Conservation (phyloP, 2,329 filamentous ascomycete genomes). For the Lachnellula arida region DNA sequence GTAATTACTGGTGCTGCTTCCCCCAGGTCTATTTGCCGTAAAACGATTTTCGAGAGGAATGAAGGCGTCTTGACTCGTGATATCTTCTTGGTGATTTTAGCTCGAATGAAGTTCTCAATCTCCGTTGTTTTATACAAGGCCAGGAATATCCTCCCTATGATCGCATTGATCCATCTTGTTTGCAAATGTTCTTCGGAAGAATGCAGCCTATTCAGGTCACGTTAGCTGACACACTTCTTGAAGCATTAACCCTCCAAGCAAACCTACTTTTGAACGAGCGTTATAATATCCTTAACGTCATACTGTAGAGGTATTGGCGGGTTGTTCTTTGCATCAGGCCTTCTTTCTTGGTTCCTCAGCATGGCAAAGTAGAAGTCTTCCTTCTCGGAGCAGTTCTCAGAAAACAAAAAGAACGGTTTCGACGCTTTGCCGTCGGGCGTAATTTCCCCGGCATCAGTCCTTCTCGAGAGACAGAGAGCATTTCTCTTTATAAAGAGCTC, state of each 20-base stretch:
- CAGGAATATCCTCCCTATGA: constrained; percentile 84
- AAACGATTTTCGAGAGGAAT: constrained; percentile 79
- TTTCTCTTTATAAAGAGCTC: constrained; percentile 96
- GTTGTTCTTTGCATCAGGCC: constrained; percentile 48
- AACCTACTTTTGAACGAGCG: constrained; percentile 62
- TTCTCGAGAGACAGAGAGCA: constrained; percentile 75
- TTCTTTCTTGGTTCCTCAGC: constrained; percentile 75
- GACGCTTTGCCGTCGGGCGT: constrained; percentile 54
- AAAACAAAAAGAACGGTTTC: constrained; percentile 90
- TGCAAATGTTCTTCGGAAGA: constrained; percentile 87
- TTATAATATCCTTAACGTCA: constrained; percentile 80
- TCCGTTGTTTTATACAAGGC: constrained; percentile 81
- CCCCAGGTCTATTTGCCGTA: constrained; percentile 80
- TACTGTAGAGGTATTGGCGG: constrained; percentile 71
- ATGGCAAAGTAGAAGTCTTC: constrained; percentile 98
- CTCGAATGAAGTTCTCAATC: constrained; percentile 71
- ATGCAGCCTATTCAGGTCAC: constrained; percentile 60
- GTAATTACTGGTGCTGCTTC: constrained; percentile 84
- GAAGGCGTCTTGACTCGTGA: constrained; percentile 86
- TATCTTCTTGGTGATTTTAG: constrained; percentile 94
- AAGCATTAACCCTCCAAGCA: background rate
- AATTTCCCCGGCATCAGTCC: constrained; percentile 48
- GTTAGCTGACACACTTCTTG: background rate
- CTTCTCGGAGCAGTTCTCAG: constrained; percentile 91
- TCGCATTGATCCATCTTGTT: constrained; percentile 88